A percentile compares a stretch with the other conserved stretches of the same genome.
Evolutionary conservation across 2,329 filamentous ascomycete genomes (phyloP).

Genomic region (Dactylellina leptospora): DNA sequence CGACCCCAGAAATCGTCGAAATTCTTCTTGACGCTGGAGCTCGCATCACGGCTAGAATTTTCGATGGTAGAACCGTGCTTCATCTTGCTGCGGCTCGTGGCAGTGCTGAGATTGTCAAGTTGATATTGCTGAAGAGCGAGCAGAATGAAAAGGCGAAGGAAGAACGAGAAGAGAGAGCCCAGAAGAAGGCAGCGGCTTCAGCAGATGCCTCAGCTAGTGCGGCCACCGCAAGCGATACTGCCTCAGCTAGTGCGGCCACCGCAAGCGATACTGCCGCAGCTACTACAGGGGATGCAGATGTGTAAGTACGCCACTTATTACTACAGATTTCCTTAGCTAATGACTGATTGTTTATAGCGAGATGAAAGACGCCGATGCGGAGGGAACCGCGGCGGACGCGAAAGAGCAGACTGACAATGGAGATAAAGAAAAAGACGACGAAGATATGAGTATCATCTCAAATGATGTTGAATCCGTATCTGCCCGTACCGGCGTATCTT

Average conservation of each 20-base stretch:
- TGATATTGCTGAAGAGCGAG: slow-evolving; percentile 76
- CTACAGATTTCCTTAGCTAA: not conserved
- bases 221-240: slow-evolving; percentile 11
- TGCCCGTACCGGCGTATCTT: slow-evolving; percentile 15
- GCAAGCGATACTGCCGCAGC: slow-evolving; percentile 57
- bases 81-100: slow-evolving; percentile 80
- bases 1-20: slow-evolving; percentile 72
- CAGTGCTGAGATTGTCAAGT: slow-evolving; percentile 72
- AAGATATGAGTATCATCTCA: slow-evolving; percentile 60
- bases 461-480: slow-evolving; percentile 60
- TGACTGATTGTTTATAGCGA: slow-evolving; percentile 57
- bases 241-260: slow-evolving; percentile 57
- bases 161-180: slow-evolving; percentile 53
- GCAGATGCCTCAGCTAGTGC: slow-evolving; percentile 57
- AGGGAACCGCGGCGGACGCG: slow-evolving; percentile 62
- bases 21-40: slow-evolving; percentile 76
- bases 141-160: slow-evolving; percentile 75
- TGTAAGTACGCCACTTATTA: not conserved
- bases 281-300: not conserved
- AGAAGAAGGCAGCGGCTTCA: slow-evolving; percentile 54
- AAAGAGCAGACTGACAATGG: slow-evolving; percentile 55
- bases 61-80: slow-evolving; percentile 80
- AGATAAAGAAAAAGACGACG: slow-evolving; percentile 61
- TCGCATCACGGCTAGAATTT: slow-evolving; percentile 75
- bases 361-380: slow-evolving; percentile 52